Percentiles rank a stretch among this genome's conserved stretches.
Conservation (phyloP, 345 rosid genomes). For the Physaria fendleri region DNA sequence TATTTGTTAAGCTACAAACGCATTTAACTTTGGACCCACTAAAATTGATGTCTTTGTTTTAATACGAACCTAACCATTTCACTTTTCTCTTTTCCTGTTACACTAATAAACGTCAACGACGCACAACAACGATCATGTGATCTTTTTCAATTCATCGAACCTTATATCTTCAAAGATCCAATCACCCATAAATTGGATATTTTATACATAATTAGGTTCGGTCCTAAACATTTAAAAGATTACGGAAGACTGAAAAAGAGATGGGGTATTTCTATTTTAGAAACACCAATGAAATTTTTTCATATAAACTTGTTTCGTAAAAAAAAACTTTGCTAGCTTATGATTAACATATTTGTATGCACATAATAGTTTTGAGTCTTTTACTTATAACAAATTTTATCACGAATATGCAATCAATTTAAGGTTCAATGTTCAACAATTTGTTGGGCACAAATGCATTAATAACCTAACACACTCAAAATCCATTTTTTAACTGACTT, state of each 20-base stretch:
- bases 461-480: not conserved
- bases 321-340: no score
- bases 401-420: no score
- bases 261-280: no score
- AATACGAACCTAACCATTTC: constrained; percentile 22
- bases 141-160: constrained; percentile 7
- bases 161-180: not conserved
- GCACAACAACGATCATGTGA: constrained; percentile 26
- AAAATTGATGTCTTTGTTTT: not conserved
- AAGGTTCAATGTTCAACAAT: constrained; percentile 7
- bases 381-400: not conserved
- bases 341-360: no score
- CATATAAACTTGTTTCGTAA: no score
- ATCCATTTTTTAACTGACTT: no score
- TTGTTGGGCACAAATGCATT: constrained; percentile 17
- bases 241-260: no score
- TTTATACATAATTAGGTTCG: no score
- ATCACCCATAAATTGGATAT: constrained; percentile 12
- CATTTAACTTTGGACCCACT: constrained; percentile 19
- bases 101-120: constrained; percentile 13
- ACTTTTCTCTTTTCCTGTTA: not conserved
- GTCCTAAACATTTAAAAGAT: no score
- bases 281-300: no score
- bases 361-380: not conserved
- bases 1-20: not conserved